Conservation (phyloP, 2,329 filamentous ascomycete genomes). For the Arthrobotrys sphaeroides region DNA sequence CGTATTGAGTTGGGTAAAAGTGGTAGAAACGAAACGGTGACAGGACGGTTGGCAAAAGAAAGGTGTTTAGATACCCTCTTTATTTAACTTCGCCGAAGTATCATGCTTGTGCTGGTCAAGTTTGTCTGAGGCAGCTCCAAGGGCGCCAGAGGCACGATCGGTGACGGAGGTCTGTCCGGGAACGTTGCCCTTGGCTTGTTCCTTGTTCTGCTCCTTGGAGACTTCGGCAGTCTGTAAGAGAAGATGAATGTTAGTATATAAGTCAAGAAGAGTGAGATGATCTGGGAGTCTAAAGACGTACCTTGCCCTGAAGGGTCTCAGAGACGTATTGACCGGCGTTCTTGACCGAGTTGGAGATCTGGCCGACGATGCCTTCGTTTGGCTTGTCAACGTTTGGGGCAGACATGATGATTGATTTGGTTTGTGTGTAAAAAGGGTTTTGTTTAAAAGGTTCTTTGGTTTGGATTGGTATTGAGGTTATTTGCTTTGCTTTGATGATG, state of each 20-base stretch:
- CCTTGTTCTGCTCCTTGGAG: constrained; percentile 50
- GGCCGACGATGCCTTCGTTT: constrained; percentile 52
- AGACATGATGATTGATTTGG: constrained; percentile 50
- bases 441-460: constrained; percentile 7
- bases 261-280: background rate
- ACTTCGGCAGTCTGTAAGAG: constrained; percentile 34
- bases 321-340: constrained; percentile 42
- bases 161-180: constrained; percentile 32
- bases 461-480: constrained; percentile 18
- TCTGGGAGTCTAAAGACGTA: constrained; percentile 10
- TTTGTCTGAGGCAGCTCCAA: constrained; percentile 43
- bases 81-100: constrained; percentile 29
- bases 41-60: background rate
- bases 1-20: background rate
- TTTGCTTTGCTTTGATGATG: constrained; percentile 48
- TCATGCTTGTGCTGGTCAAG: constrained; percentile 47
- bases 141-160: constrained; percentile 47
- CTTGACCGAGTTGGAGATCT: constrained; percentile 33
- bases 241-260: constrained; percentile 24
- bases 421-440: constrained; percentile 16
- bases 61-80: constrained; percentile 30
- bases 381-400: constrained; percentile 48
- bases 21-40: constrained; percentile 22
- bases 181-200: constrained; percentile 53
- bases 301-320: constrained; percentile 47